These are phyloP conservation scores for Tulasnella sp. DNA, from an alignment of 768 basidiomycete species.

Conservation along the genomic window DNA sequence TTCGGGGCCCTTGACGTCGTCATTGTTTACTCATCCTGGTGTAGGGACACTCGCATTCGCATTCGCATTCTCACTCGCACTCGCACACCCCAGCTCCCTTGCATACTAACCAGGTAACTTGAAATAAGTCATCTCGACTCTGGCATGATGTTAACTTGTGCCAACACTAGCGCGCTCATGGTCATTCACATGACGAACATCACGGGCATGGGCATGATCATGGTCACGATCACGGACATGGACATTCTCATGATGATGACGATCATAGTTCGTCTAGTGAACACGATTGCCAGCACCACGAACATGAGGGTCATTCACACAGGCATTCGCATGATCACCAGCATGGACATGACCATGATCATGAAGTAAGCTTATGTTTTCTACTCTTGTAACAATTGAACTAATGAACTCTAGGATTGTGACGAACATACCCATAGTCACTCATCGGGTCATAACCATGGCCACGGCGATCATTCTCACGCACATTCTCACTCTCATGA, in stretches of 20 bases:
- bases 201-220: constrained; percentile 14
- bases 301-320: constrained; percentile 14
- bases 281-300: constrained; percentile 13
- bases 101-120: background rate
- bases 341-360: constrained; percentile 20
- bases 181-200: constrained; percentile 24
- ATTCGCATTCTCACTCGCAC: constrained; percentile 26
- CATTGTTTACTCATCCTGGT: background rate
- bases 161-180: constrained; percentile 13
- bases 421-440: constrained; percentile 17
- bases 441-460: background rate
- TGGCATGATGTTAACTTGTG: background rate
- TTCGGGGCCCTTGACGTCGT: constrained; percentile 19
- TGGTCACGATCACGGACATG: constrained; percentile 24
- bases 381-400: constrained; percentile 17
- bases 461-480: constrained; percentile 15
- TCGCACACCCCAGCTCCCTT: constrained; percentile 8
- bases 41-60: constrained; percentile 44
- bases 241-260: background rate
- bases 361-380: constrained; percentile 17
- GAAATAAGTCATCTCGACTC: background rate
- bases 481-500: constrained; percentile 17
- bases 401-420: constrained; percentile 17
- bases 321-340: constrained; percentile 15
- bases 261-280: constrained; percentile 23